Percentiles rank a stretch among this genome's conserved stretches.
Conservation (phyloP, 768 basidiomycete species). For the Agaricus bisporus region DNA sequence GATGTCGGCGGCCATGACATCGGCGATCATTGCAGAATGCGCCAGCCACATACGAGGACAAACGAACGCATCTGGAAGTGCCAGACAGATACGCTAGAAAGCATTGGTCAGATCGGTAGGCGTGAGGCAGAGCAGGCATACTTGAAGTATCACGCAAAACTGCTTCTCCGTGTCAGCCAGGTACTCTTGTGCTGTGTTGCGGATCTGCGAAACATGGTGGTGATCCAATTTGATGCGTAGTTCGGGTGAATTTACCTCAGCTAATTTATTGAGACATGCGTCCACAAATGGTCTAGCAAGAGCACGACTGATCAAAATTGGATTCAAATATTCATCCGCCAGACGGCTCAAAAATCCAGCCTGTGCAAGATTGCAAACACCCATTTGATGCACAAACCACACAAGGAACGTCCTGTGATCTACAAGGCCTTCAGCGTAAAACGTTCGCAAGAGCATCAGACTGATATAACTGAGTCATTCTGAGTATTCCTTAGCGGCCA, state of each 20-base stretch:
- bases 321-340: constrained; percentile 76
- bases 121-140: constrained; percentile 20
- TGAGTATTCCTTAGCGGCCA: not conserved
- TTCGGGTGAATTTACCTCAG: constrained; percentile 42
- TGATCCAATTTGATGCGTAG: not conserved
- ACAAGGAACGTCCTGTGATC: constrained; percentile 71
- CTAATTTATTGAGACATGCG: constrained; percentile 59
- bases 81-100: constrained; percentile 60
- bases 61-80: constrained; percentile 68
- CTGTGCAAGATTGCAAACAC: constrained; percentile 76
- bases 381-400: constrained; percentile 78
- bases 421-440: constrained; percentile 77
- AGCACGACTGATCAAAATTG: constrained; percentile 59
- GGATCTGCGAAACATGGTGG: constrained; percentile 37
- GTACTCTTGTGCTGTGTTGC: constrained; percentile 45
- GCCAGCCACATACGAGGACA: constrained; percentile 63
- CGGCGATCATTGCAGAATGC: constrained; percentile 41
- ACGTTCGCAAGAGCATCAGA: constrained; percentile 63
- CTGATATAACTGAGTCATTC: constrained; percentile 27
- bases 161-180: constrained; percentile 47
- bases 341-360: constrained; percentile 68
- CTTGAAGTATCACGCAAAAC: constrained; percentile 57
- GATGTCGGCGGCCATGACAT: constrained; percentile 39
- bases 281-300: constrained; percentile 66
- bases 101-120: not conserved